phyloP scores from a whole-genome alignment of 75 land plant species.

The Larix kaempferi region DNA sequence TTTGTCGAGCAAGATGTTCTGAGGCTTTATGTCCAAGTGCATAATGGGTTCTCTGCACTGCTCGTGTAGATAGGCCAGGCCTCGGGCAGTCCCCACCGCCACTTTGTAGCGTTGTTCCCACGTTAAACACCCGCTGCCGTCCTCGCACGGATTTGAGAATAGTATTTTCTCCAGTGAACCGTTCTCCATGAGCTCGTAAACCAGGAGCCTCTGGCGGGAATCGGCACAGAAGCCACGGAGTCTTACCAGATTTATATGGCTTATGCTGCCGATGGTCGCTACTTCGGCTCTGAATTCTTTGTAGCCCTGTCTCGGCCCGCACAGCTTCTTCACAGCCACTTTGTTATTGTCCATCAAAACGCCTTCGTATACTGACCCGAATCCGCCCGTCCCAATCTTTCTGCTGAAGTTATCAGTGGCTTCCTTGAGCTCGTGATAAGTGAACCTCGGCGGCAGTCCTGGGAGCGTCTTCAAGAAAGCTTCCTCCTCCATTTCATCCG shows the following conservation, averaged over 20 bases:
- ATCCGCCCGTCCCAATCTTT: conserved; percentile 28
- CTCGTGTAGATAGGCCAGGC: conserved; percentile 29
- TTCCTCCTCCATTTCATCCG: conserved; percentile 12
- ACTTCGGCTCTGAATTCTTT: conserved; percentile 41
- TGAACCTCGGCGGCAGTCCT: conserved; percentile 29
- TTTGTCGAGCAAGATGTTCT: conserved; percentile 38
- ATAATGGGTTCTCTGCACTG: conserved; percentile 32
- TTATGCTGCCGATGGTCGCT: conserved; percentile 35
- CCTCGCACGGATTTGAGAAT: conserved; percentile 5
- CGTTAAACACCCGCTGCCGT: not conserved
- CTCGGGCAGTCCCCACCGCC: conserved; percentile 22
- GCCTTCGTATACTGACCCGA: conserved; percentile 20
- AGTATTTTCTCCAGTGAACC: conserved; percentile 27
- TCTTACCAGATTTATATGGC: conserved; percentile 33
- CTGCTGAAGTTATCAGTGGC: conserved; percentile 17
- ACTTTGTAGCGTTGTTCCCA: conserved; percentile 18
- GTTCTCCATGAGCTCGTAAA: conserved; percentile 27
- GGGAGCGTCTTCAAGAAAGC: conserved; percentile 18
- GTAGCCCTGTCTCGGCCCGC: conserved; percentile 4
- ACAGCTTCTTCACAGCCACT: conserved; percentile 28
- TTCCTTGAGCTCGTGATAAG: conserved; percentile 17
- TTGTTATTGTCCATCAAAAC: conserved; percentile 4
- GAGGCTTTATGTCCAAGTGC: conserved; percentile 46
- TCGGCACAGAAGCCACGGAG: conserved; percentile 36
- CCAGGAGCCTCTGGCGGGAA: conserved; percentile 15